Percentiles rank a stretch among this genome's conserved stretches.
Evolutionary conservation across 2,329 filamentous ascomycete species (phyloP).

Genomic region (Aspergillus tamarii): DNA sequence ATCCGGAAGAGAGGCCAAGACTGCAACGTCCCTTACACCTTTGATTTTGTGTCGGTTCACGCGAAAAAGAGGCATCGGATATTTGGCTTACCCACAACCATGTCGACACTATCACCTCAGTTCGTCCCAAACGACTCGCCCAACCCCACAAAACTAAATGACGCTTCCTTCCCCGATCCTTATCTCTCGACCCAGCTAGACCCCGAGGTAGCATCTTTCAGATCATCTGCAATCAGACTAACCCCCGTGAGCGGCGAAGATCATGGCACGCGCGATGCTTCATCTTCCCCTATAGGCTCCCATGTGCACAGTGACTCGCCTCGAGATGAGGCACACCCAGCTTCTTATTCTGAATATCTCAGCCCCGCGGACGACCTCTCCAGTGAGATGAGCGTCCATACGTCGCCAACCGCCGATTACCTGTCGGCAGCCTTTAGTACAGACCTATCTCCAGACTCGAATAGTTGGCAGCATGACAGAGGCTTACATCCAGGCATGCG

Average conservation of each 20-base stretch:
- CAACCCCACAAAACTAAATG: constrained; percentile 33
- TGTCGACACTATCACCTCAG: constrained; percentile 27
- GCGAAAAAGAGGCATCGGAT: neutral
- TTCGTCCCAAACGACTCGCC: constrained; percentile 28
- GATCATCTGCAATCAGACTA: constrained; percentile 35
- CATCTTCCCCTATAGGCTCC: constrained; percentile 19
- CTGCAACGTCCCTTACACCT: neutral
- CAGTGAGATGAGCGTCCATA: constrained; percentile 33
- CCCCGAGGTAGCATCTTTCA: constrained; percentile 42
- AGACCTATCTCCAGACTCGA: constrained; percentile 21
- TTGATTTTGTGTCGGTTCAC: neutral
- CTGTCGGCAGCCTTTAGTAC: constrained; percentile 24
- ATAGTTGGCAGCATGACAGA: constrained; percentile 16
- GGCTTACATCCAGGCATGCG: constrained; percentile 8
- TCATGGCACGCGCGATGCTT: constrained; percentile 18
- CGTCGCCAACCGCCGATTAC: constrained; percentile 28
- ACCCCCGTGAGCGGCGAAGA: constrained; percentile 31
- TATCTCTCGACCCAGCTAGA: constrained; percentile 44
- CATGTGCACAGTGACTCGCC: constrained; percentile 11
- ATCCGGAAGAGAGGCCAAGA: neutral
- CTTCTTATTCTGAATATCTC: constrained; percentile 33
- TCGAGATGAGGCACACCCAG: constrained; percentile 18
- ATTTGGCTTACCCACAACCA: constrained; percentile 11
- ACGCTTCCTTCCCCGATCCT: constrained; percentile 39
- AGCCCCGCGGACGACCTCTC: constrained; percentile 34